Base-by-base conservation (phyloP, 1,284 basidiomycete genomes). In the Naganishia liquefaciens region DNA sequence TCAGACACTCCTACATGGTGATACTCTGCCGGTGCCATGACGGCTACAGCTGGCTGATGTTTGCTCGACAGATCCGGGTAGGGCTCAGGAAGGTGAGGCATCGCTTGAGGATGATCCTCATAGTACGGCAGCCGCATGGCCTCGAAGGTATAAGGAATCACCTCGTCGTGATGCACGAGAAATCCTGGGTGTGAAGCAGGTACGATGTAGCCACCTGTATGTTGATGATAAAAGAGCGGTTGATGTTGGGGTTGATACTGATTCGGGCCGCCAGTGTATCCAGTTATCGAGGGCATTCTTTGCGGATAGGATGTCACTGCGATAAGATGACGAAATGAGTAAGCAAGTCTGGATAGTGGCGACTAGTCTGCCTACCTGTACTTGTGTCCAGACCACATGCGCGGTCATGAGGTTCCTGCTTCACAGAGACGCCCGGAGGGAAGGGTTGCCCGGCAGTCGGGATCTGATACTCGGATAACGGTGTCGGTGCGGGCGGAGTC, bases 71-170 rank as follows among this genome's bases (percentile, higher is more conserved):
- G 50, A 33, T 30, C 39, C 11, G 49, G 3, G 15, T 25, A 55
- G 19, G 54, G 6, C 17, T 3, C 13, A 15, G 39, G 15, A 2
- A 21, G 17, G 2, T 40, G 28, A 10, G 46, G n/a, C 5, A 13
- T 13, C 28, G 21, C 28, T 5, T n/a, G 39, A 13, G 11, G n/a
- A 9, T 47, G 25, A 3, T 25, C 30, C 13, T 42, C 54, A 23
- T 30, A 43, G 11, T 37, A 30, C 0, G 46, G 25, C 28, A 60
- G 27, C 1, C 43, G 50, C 21, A 53, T 42, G 6, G 64, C 50
- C 42, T 65, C 64, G 25, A 65, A 65, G 43, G 58, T 61, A 19
- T 65, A 65, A 2, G 64, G 64, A 21, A 65, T 30, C 30, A 49
- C 44, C 23, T 51, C 37, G 15, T 61, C 43, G 5, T 52, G 42